These are phyloP conservation scores for Fibroporia radiculosa DNA, from an alignment of 768 basidiomycete species.

Conservation along the genomic window DNA sequence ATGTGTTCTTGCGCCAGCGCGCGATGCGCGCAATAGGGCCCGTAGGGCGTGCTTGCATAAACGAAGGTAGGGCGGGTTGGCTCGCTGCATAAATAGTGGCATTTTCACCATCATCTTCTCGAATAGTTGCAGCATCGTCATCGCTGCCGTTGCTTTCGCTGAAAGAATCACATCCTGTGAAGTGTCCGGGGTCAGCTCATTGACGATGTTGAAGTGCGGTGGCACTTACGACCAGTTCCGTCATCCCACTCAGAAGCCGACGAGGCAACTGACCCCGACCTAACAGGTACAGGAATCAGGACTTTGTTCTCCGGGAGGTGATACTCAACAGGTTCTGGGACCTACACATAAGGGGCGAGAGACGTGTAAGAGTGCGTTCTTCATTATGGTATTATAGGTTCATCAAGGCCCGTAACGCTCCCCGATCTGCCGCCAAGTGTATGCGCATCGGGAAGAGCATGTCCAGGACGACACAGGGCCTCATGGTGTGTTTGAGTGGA, in stretches of 20 bases:
- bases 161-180: too few relatives aligned
- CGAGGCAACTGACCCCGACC: background rate
- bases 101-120: too few relatives aligned
- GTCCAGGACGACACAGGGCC: constrained; percentile 11
- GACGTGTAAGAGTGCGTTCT: constrained; percentile 14
- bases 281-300: background rate
- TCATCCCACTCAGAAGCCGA: constrained; percentile 1
- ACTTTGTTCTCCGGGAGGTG: constrained; percentile 3
- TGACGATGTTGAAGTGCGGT: too few relatives aligned
- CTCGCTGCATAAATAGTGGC: too few relatives aligned
- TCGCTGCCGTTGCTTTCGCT: too few relatives aligned
- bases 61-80: too few relatives aligned
- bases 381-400: constrained; percentile 5
- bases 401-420: constrained; percentile 8
- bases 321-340: constrained; percentile 30
- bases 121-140: too few relatives aligned
- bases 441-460: constrained; percentile 8
- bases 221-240: background rate
- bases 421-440: constrained; percentile 4
- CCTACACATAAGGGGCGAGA: constrained; percentile 26
- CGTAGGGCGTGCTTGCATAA: too few relatives aligned
- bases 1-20: too few relatives aligned
- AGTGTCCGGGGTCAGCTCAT: too few relatives aligned
- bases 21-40: too few relatives aligned
- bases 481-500: background rate